Percentiles rank a stretch among this genome's conserved stretches.
Evolutionary conservation across 2,329 filamentous ascomycete species (phyloP).

Genomic region (Sporothrix euskadiensis): DNA sequence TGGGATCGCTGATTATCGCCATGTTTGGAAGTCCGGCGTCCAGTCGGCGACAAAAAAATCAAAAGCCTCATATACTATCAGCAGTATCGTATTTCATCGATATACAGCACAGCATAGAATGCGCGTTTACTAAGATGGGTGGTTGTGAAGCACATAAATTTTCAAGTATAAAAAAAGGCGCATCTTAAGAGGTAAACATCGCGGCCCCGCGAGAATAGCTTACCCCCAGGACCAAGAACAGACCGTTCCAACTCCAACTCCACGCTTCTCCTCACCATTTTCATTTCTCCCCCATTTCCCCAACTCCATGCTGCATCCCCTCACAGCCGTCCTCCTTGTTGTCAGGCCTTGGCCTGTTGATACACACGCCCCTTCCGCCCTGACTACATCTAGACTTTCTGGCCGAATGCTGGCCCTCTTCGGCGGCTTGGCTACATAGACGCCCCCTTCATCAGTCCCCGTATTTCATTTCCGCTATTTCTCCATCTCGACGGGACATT

Average conservation of each 20-base stretch:
- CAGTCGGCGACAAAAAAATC: background rate
- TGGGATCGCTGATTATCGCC: background rate
- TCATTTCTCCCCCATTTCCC: background rate
- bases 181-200: background rate
- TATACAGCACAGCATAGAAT: background rate
- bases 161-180: background rate
- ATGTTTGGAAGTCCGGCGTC: background rate
- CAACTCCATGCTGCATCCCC: background rate
- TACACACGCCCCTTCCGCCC: background rate
- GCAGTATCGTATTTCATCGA: background rate
- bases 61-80: background rate
- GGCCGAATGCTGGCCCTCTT: background rate
- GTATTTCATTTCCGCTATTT: background rate
- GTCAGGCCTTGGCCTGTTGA: background rate
- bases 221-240: slow-evolving; percentile 3
- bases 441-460: background rate
- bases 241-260: background rate
- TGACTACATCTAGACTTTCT: background rate
- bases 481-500: background rate
- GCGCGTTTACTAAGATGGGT: background rate
- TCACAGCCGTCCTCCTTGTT: background rate
- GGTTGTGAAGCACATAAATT: background rate
- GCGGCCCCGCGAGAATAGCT: background rate
- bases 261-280: background rate
- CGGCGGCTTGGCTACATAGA: slow-evolving; percentile 8